Evolutionary conservation across 331 rosid genomes (phyloP), one percentile per base, ranked within the genome.

Genomic region (Erythrophleum ivorense): DNA sequence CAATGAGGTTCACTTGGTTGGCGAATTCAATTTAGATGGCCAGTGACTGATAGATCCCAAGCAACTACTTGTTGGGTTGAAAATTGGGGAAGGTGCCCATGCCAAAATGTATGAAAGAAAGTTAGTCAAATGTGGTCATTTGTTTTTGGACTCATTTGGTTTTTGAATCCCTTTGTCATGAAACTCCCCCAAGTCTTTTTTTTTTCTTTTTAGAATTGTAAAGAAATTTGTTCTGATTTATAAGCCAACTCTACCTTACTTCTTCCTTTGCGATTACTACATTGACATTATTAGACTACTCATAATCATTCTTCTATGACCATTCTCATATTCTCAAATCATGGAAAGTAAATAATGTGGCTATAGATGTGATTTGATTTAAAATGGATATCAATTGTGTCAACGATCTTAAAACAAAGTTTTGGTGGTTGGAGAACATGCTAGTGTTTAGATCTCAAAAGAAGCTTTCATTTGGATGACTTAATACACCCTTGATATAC

Each of bases 41-140:
- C 88, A 93, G 87, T 92, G 98, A 97, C 76, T 90, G 77, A 84
- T 92, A 70, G 97, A 95, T 92, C 98, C 97, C 14, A 95, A 87
- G 52, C 93, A 86, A 55, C 88, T 95, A 49, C 91, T 92, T 83
- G 93, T 95, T 87, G 98, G 98, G 2, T 97, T 97, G 9, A 91
- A 88, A 85, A 92, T 95, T 85, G 97, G 98, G 73, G 97, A 92
- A 80, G 97, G 98, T 81, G 98, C 94, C 0, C 98, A 92, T 87
- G 97, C 97, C 81, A 94, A 91, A 84, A 97, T 95, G 77, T 95
- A 95, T 73, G 92, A 95, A 74, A 97, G 98, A 90, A 93, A 92
- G 97, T 92, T 89, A 90, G 98, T 93, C 92, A 91, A 88, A 84
- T 76, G 60, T 19, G 7, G 5, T 83, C 68, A 36, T 53, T 29